phyloP scores from a whole-genome alignment of 2,329 filamentous ascomycete genomes.

The Ilyonectria sp. region DNA sequence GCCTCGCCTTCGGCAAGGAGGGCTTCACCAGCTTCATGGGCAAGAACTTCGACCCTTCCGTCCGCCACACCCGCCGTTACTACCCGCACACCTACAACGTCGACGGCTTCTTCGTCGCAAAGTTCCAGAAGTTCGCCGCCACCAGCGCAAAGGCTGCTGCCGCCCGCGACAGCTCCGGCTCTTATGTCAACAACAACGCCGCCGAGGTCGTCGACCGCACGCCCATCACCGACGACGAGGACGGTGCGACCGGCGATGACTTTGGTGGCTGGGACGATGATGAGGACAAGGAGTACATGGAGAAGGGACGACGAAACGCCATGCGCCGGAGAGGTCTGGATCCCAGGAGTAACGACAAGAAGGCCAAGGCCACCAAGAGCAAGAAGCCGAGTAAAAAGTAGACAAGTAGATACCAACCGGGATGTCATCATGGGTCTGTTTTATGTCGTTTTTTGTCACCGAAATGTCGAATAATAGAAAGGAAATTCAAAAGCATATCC shows the following conservation, averaged over 20 bases:
- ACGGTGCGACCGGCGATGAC: conserved; percentile 66
- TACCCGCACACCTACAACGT: conserved; percentile 96
- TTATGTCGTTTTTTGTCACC: conserved; percentile 24
- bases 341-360: conserved; percentile 69
- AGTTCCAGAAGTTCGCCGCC: conserved; percentile 93
- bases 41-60: conserved; percentile 89
- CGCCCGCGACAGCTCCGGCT: conserved; percentile 51
- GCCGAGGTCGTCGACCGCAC: conserved; percentile 75
- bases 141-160: conserved; percentile 70
- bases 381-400: conserved; percentile 46
- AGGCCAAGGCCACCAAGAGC: conserved; percentile 41
- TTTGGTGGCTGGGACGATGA: conserved; percentile 85
- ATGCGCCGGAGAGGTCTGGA: conserved; percentile 83
- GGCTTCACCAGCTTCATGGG: conserved; percentile 93
- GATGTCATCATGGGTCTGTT: conserved; percentile 30
- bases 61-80: conserved; percentile 87
- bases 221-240: conserved; percentile 70
- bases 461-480: conserved; percentile 31
- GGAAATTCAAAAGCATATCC: conserved; percentile 30
- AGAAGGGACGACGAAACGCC: conserved; percentile 80
- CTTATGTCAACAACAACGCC: conserved; percentile 30
- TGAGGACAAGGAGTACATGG: conserved; percentile 79
- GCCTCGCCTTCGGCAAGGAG: conserved; percentile 90
- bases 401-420: conserved; percentile 37
- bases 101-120: conserved; percentile 98